These are phyloP conservation scores for Aphanoascus verrucosus DNA, from an alignment of 2,329 filamentous ascomycete genomes.

Conservation along the genomic window DNA sequence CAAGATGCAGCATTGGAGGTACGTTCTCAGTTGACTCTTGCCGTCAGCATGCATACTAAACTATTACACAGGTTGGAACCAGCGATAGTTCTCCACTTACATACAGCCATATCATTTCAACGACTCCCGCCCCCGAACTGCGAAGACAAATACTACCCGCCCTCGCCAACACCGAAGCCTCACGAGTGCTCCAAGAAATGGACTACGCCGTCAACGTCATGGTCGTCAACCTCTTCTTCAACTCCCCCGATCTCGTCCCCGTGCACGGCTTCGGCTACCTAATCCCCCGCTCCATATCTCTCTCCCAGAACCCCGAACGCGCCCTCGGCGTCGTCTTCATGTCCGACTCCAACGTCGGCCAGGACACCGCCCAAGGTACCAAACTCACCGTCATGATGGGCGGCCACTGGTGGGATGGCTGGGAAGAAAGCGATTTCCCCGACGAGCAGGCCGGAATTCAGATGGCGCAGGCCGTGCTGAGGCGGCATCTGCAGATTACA, in stretches of 20 bases:
- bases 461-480: constrained; percentile 60
- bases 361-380: constrained; percentile 54
- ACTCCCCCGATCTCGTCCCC: constrained; percentile 52
- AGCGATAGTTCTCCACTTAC: not conserved
- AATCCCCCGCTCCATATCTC: constrained; percentile 62
- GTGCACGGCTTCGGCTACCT: constrained; percentile 79
- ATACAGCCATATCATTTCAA: constrained; percentile 23
- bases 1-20: constrained; percentile 13
- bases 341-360: constrained; percentile 51
- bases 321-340: constrained; percentile 91
- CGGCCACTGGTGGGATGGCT: constrained; percentile 77
- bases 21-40: not conserved
- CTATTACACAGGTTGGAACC: constrained; percentile 1
- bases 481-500: constrained; percentile 63
- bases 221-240: constrained; percentile 84
- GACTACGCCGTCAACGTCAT: constrained; percentile 68
- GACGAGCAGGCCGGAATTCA: constrained; percentile 53
- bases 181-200: constrained; percentile 24
- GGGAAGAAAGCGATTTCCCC: constrained; percentile 45
- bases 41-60: too few species aligned
- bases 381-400: constrained; percentile 93
- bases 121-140: constrained; percentile 17
- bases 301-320: constrained; percentile 65
- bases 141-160: constrained; percentile 8
- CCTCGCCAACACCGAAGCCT: constrained; percentile 11